These are phyloP conservation scores for Mycena albidolilacea DNA, from an alignment of 768 basidiomycete species.

Conservation along the genomic window DNA sequence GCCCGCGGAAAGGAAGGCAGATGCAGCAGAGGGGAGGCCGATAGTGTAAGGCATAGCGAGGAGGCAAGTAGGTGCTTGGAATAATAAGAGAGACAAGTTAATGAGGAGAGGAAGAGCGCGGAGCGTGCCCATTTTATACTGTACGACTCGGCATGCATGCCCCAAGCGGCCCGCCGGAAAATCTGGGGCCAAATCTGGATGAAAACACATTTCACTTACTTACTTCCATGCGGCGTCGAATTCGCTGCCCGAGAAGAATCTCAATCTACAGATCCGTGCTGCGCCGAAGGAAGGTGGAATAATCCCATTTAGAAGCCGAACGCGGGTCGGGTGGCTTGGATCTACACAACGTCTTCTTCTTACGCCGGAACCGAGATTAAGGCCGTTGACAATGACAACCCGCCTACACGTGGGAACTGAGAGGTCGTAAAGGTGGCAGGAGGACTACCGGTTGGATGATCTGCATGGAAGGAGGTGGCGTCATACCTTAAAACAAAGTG, in stretches of 20 bases:
- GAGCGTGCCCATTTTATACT: slow-evolving; percentile 36
- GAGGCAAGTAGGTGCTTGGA: slow-evolving; percentile 26
- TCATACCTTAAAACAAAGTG: slow-evolving; percentile 29
- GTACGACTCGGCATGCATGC: slow-evolving; percentile 26
- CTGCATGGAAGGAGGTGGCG: slow-evolving; percentile 30
- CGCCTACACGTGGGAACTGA: neutral
- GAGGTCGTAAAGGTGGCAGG: slow-evolving; percentile 4
- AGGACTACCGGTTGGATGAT: slow-evolving; percentile 5
- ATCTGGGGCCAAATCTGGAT: slow-evolving; percentile 34
- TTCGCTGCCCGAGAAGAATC: slow-evolving; percentile 33
- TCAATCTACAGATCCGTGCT: slow-evolving; percentile 31
- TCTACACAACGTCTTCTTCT: slow-evolving; percentile 10
- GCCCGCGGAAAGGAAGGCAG: slow-evolving; percentile 66
- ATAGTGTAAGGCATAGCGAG: slow-evolving; percentile 64
- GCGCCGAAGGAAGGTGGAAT: neutral
- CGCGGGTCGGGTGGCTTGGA: slow-evolving; percentile 2
- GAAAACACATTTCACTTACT: slow-evolving; percentile 22
- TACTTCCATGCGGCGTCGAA: slow-evolving; percentile 20
- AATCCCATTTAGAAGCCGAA: slow-evolving; percentile 26
- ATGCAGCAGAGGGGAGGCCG: slow-evolving; percentile 64
- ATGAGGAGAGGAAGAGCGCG: slow-evolving; percentile 40
- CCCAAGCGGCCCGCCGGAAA: slow-evolving; percentile 34
- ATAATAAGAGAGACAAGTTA: slow-evolving; percentile 28
- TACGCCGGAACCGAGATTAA: slow-evolving; percentile 36
- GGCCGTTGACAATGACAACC: slow-evolving; percentile 7